Conservation (phyloP, 805 yeast genomes). For the Hagleromyces aurorensis region DNA sequence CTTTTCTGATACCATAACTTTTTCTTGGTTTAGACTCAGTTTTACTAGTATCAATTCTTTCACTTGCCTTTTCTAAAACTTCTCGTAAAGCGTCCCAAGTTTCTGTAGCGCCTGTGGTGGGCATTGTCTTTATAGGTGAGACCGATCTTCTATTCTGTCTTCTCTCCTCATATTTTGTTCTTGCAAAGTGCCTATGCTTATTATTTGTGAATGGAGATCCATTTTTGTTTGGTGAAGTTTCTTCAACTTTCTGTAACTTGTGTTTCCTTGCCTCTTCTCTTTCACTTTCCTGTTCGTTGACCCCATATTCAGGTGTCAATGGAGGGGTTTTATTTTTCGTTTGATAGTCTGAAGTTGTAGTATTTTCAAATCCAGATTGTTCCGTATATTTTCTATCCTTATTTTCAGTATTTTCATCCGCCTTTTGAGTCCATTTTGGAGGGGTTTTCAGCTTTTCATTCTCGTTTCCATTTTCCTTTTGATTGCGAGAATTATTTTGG, state of each 20-base stretch:
- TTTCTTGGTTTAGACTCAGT: too few species aligned
- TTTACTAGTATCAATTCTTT: too few species aligned
- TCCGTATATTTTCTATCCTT: background rate
- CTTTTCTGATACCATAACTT: too few species aligned
- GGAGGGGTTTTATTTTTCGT: background rate
- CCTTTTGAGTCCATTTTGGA: constrained; percentile 1
- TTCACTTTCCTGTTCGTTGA: constrained; percentile 1
- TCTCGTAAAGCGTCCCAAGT: constrained; percentile 14
- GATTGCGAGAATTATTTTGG: constrained; percentile 6
- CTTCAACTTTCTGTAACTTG: constrained; percentile 7
- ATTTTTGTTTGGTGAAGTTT: background rate
- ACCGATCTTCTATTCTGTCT: constrained; percentile 15
- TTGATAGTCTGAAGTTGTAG: background rate
- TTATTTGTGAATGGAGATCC: constrained; percentile 14
- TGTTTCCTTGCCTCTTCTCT: constrained; percentile 3
- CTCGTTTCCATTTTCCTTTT: constrained; percentile 4
- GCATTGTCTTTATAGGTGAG: constrained; percentile 21
- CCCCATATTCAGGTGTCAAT: constrained; percentile 2
- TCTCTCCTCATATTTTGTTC: constrained; percentile 16
- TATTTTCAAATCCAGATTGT: background rate
- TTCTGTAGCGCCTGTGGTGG: constrained; percentile 12
- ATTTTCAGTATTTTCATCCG: constrained; percentile 1
- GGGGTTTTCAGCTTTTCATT: constrained; percentile 1
- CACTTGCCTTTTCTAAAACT: constrained; percentile 12
- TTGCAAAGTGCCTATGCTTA: constrained; percentile 18